Evolutionary conservation across 768 basidiomycete species (phyloP), one percentile per base, ranked within the genome.

Genomic region (Chiua virens): DNA sequence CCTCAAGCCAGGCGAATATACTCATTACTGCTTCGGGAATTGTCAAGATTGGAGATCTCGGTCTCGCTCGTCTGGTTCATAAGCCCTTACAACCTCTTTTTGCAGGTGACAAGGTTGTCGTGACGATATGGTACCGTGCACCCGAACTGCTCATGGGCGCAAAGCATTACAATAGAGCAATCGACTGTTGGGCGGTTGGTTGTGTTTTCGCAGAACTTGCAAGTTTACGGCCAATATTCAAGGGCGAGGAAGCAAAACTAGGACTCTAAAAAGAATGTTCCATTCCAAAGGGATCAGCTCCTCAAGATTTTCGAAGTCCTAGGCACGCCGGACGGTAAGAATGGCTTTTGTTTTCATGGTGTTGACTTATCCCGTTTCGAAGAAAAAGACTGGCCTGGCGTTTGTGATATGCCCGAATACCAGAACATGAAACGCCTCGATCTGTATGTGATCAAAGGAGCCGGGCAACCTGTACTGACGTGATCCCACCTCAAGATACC

Each of bases 41-140:
- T 34, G 93, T 99, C 62, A 98, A 98, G 71, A 98, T 99, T 45
- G 97, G 95, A n/a, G 97, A 99, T 67, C 76, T 98, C 2, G 97
- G 97, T 21, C 82, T 99, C 15, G 97, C 97, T 1, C 81, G 97
- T 28, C 78, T 98, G 27, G 87, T 90, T 51, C 87, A 93, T 63
- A 85, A 92, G 53, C 97, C 97, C 7, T 77, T 99, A 2, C 94
- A 97, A 57, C 87, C 89, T 2, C 75, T 99, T 3, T 93, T 91
- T 65, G 85, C 85, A 1, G 95, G 95, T 15, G 97, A 99, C 72
- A 98, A 98, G 63, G 95, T 99, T 23, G 97, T 98, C 32, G 97
- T 99, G 13, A 99, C 97, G 0, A 98, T 99, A 63, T 98, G 97
- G 97, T 99, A 99, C 67, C 89, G 97, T 46, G 92, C 93, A 8